Evolutionary conservation across 2,329 filamentous ascomycete species (phyloP), one percentile per base, ranked within the genome.

Genomic region (Diplodia intermedia): DNA sequence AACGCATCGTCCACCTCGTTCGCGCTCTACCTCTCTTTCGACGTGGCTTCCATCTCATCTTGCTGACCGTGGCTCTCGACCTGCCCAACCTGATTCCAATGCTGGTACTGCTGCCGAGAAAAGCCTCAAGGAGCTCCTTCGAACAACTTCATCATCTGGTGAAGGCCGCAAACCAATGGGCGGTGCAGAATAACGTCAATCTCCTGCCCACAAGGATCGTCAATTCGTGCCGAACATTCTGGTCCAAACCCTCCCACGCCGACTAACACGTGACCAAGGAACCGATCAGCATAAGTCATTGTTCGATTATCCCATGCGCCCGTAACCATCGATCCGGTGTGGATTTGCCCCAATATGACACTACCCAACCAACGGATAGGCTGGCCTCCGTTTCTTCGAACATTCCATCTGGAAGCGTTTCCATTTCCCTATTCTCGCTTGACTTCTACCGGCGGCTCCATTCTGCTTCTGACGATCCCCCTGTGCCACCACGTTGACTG

Each of bases 1-100:
- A 12, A 14, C 60, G 12, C 40, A 52, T 31, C 43, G n/a, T 23
- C 8, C 14, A 38, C 12, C n/a, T 18, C 62, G 50, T 33, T 23
- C 36, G 43, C 49, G 62, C 9, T 43, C 62, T 14, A 55, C 6
- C 4, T 55, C 62, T 4, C 62, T 23, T 11, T 43, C 49, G 26
- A 65, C n/a, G n/a, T 65, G 62, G 62, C 38, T 65, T 20, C 50
- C 62, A n/a, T 65, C 60, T n/a, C 60, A 29, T 8, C 60, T 20
- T 26, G 26, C 60, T 20, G 60, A 54, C 9, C 49, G 11, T 8
- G 50, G 9, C 6, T 9, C 14, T 26, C 50, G 4, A 23, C 5
- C 50, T 9, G 33, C 18, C 3, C 14, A 14, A 18, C n/a, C 20
- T 50, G 15, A 18, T 14, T 43, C 43, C 3, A 7, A 9, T 31